A percentile compares a stretch with the other conserved stretches of the same genome.
Conservation (phyloP, 2,329 filamentous ascomycete species). For the Microsporum audouinii region DNA sequence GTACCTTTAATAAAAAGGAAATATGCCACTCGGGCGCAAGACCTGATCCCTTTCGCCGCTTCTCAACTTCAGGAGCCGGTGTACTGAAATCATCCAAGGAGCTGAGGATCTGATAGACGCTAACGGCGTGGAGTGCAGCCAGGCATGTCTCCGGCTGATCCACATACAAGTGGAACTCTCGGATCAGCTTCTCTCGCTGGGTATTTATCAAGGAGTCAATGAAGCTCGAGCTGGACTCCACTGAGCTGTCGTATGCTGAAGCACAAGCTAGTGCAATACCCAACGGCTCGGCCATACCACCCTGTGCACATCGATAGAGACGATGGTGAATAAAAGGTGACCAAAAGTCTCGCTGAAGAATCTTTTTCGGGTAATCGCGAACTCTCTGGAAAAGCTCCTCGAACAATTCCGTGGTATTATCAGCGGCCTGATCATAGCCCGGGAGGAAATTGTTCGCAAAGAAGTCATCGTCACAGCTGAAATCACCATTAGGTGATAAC, state of each 20-base stretch:
- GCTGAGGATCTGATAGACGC: slow-evolving; percentile 1
- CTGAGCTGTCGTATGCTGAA: not conserved
- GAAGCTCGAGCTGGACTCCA: slow-evolving; percentile 1
- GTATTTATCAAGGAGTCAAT: slow-evolving; percentile 2
- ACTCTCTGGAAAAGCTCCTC: not conserved
- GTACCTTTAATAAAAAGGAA: slow-evolving; percentile 5
- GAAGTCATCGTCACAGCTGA: not conserved
- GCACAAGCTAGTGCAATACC: slow-evolving; percentile 2
- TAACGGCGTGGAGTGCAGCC: not conserved
- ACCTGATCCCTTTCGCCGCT: not conserved
- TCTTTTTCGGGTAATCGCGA: not conserved
- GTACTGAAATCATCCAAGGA: not conserved
- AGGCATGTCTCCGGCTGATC: slow-evolving; percentile 1
- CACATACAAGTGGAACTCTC: slow-evolving; percentile 3
- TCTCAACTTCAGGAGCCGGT: not conserved
- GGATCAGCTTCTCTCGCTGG: slow-evolving; percentile 5
- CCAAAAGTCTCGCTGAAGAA: slow-evolving; percentile 3
- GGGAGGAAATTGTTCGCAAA: not conserved
- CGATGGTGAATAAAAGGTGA: slow-evolving; percentile 2
- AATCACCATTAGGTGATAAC: not conserved
- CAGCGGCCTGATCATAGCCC: not conserved
- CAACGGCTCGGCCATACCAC: not conserved
- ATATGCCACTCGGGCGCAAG: not conserved
- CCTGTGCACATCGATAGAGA: slow-evolving; percentile 1
- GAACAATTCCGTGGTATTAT: not conserved